Percentiles rank a stretch among this genome's conserved stretches.
phyloP scores from a whole-genome alignment of 148 eudicot species.

The Vaccinium corymbosum region DNA sequence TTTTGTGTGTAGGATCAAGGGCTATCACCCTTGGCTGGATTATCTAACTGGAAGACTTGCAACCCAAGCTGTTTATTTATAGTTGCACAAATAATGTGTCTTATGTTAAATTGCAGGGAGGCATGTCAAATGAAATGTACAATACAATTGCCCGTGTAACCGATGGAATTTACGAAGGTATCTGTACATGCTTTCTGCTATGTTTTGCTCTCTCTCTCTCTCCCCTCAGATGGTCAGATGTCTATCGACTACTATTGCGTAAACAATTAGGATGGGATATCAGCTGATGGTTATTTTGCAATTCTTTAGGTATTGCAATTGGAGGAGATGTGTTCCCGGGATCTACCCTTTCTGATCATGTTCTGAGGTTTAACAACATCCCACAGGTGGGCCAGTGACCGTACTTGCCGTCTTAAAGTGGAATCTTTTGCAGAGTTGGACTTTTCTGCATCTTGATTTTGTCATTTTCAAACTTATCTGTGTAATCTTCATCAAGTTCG shows the following conservation, averaged over 20 bases:
- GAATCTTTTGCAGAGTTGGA: not conserved
- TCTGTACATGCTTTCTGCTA: not conserved
- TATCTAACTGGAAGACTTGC: not conserved
- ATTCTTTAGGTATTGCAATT: conserved; percentile 76
- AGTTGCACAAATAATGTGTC: not conserved
- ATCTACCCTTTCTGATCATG: conserved; percentile 96
- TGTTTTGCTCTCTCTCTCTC: not conserved
- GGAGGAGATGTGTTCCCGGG: conserved; percentile 99
- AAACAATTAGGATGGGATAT: not conserved
- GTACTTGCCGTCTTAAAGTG: not conserved
- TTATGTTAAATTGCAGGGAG: conserved; percentile 62
- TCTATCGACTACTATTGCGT: not conserved
- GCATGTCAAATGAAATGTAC: conserved; percentile 96
- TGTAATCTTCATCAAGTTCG: not conserved
- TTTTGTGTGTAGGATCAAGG: not conserved
- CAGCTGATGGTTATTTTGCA: not conserved
- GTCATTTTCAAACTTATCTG: not conserved
- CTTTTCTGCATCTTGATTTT: not conserved
- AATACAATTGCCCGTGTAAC: conserved; percentile 92
- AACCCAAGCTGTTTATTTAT: not conserved
- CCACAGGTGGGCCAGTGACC: conserved; percentile 61
- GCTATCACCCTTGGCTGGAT: not conserved
- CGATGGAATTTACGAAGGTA: conserved; percentile 98
- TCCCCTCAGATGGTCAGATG: not conserved
- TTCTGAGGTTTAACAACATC: conserved; percentile 90